These are phyloP conservation scores for Croton laevigatus DNA, from an alignment of 441 rosid genomes.

Conservation along the genomic window DNA sequence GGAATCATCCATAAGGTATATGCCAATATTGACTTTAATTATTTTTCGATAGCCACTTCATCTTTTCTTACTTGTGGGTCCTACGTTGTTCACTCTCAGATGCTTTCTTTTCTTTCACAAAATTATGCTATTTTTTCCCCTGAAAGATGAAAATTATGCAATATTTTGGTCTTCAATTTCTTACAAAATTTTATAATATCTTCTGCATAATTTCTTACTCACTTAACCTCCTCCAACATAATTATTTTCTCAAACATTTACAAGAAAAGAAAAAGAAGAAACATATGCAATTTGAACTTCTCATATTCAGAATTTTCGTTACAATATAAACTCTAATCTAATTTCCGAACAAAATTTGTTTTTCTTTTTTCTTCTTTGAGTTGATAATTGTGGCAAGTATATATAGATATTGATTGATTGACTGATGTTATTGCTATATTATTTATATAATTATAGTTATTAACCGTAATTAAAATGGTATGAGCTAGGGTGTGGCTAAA, in stretches of 20 bases:
- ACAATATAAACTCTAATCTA: constrained; percentile 25
- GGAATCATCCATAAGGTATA: no score
- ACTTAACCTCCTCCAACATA: no score
- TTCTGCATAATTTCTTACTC: no score
- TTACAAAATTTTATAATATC: no score
- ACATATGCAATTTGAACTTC: not conserved
- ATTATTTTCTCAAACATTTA: not conserved
- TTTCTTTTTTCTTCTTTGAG: not conserved
- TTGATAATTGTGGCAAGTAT: not conserved
- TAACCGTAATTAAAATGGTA: not conserved
- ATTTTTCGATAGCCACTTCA: no score
- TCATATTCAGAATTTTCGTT: constrained; percentile 8
- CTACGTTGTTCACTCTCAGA: not conserved
- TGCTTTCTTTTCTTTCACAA: not conserved
- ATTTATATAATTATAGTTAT: not conserved
- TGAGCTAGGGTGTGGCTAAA: constrained; percentile 25
- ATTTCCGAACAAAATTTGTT: constrained; percentile 20
- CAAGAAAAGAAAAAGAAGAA: not conserved
- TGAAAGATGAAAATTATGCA: no score
- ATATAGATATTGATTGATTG: not conserved
- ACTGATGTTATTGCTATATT: not conserved
- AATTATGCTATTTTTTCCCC: no score
- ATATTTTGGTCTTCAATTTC: no score
- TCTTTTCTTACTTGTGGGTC: not conserved
- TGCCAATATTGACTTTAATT: no score